Evolutionary conservation across 2,329 filamentous ascomycete genomes (phyloP).

Genomic region (Chalara sp.): DNA sequence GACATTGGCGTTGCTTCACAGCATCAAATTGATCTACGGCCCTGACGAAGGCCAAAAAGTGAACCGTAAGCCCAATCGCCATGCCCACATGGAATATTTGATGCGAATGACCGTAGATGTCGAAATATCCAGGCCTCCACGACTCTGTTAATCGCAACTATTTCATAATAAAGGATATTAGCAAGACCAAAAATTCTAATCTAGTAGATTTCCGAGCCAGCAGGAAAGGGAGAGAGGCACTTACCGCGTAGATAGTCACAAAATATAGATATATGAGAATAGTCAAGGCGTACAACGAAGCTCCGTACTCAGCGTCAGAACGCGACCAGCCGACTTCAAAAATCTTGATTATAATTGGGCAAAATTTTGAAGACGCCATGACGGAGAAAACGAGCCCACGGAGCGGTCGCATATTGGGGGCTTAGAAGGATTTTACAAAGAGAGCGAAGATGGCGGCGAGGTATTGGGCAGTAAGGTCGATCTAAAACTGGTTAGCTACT

Average conservation of each 20-base stretch:
- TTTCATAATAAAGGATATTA: too few species aligned
- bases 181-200: too few species aligned
- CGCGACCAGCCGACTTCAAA: not conserved
- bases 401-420: too few species aligned
- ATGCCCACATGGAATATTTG: conserved; percentile 19
- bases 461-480: not conserved
- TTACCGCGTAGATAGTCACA: conserved; percentile 19
- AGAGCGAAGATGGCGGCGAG: not conserved
- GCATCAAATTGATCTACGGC: too few species aligned
- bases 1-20: too few species aligned
- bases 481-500: not conserved
- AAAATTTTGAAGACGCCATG: too few species aligned
- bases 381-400: too few species aligned
- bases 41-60: not conserved
- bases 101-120: conserved; percentile 16
- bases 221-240: not conserved
- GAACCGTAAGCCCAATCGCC: not conserved
- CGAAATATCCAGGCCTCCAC: conserved; percentile 14
- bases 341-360: too few species aligned
- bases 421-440: too few species aligned
- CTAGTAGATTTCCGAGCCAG: not conserved
- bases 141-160: conserved; percentile 15
- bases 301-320: not conserved
- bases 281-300: not conserved
- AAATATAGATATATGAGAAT: conserved; percentile 26